A percentile compares a stretch with the other conserved stretches of the same genome.
Evolutionary conservation across 2,329 filamentous ascomycete genomes (phyloP).

Genomic region (Proliferodiscus dingleyae): DNA sequence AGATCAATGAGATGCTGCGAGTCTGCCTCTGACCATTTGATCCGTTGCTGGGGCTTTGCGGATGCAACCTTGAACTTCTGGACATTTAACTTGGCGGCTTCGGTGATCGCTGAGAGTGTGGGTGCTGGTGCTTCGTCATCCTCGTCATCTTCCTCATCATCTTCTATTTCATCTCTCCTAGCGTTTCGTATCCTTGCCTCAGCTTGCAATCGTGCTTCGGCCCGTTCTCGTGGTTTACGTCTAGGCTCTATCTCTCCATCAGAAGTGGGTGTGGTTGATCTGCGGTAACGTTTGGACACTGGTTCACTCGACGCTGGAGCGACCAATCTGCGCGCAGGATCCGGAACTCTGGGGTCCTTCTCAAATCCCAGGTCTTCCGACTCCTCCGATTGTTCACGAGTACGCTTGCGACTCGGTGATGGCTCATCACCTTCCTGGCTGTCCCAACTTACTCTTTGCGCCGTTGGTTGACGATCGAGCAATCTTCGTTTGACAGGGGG

Average conservation of each 20-base stretch:
- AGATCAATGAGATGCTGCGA: constrained; percentile 41
- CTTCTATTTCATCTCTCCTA: not conserved
- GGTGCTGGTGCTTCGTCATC: constrained; percentile 3
- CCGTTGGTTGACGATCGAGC: constrained; percentile 19
- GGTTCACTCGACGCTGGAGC: no score
- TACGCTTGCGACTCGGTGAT: constrained; percentile 7
- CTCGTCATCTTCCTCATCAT: constrained; percentile 6
- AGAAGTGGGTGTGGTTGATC: not conserved
- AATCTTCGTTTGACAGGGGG: constrained; percentile 9
- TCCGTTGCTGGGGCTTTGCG: constrained; percentile 14
- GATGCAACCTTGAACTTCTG: not conserved
- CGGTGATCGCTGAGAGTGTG: constrained; percentile 9
- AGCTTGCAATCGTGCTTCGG: not conserved
- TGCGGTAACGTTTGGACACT: no score
- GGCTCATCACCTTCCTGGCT: constrained; percentile 10
- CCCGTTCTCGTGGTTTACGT: not conserved
- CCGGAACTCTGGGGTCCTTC: constrained; percentile 16
- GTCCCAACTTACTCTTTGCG: constrained; percentile 17
- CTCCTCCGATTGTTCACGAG: constrained; percentile 7
- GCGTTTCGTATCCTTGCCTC: not conserved
- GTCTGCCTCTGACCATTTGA: constrained; percentile 36
- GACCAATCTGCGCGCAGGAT: constrained; percentile 14
- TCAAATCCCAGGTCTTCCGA: constrained; percentile 24
- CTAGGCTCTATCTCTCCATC: not conserved
- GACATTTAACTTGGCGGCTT: constrained; percentile 2